phyloP scores from a whole-genome alignment of 192 early-diverging fungal genomes.

The Coemansia sp. region DNA sequence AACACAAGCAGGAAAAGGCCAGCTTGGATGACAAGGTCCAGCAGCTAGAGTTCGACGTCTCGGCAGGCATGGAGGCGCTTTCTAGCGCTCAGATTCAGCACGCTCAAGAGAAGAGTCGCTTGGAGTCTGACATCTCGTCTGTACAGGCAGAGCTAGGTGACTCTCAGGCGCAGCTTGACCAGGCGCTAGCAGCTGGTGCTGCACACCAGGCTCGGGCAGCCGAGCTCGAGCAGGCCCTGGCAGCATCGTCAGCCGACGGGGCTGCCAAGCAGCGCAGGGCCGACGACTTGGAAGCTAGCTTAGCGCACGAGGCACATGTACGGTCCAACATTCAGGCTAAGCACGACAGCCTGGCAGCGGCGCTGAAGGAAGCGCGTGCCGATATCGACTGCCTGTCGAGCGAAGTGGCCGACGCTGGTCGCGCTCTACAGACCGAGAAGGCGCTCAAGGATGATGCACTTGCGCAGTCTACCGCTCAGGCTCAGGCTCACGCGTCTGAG shows the following conservation, averaged over 20 bases:
- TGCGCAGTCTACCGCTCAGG: slow-evolving; percentile 19
- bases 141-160: not conserved
- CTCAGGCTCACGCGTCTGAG: slow-evolving; percentile 10
- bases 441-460: slow-evolving; percentile 8
- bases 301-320: slow-evolving; percentile 30
- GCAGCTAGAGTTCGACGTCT: not conserved
- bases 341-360: slow-evolving; percentile 28
- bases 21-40: not conserved
- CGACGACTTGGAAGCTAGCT: slow-evolving; percentile 29
- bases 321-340: slow-evolving; percentile 45
- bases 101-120: not conserved
- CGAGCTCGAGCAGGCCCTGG: slow-evolving; percentile 16
- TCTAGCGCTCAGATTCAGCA: slow-evolving; percentile 12
- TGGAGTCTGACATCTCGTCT: not conserved
- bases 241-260: not conserved
- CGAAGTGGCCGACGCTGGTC: slow-evolving; percentile 1
- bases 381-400: slow-evolving; percentile 16
- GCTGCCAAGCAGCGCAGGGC: slow-evolving; percentile 20
- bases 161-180: not conserved
- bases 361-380: slow-evolving; percentile 26
- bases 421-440: slow-evolving; percentile 16
- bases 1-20: slow-evolving; percentile 13
- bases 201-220: slow-evolving; percentile 4
- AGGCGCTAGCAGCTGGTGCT: not conserved
- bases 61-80: not conserved